phyloP scores from a whole-genome alignment of 495 filamentous ascomycete genomes.

The Hypomontagnella submonticulosa region DNA sequence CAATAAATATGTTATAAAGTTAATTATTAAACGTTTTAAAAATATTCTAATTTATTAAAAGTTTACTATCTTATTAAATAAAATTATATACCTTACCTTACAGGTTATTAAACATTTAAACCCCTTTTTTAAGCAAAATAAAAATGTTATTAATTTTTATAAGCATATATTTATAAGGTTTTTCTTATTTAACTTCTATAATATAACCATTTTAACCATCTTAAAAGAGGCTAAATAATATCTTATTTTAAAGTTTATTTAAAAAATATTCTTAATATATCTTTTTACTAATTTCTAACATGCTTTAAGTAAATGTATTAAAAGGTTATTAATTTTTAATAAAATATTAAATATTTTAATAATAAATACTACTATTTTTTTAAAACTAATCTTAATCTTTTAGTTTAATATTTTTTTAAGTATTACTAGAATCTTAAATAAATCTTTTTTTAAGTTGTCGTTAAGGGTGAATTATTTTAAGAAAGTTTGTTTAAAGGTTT shows the following conservation, averaged over 20 bases:
- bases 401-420: constrained; percentile 6
- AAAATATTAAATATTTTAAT: neutral
- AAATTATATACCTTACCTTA: neutral
- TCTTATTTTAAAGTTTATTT: constrained; percentile 1
- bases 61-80: constrained; percentile 6
- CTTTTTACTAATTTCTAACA: neutral
- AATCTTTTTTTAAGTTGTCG: neutral
- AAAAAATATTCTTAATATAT: neutral
- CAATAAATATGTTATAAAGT: neutral
- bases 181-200: constrained; percentile 1
- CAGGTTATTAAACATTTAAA: constrained; percentile 1
- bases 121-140: constrained; percentile 1
- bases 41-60: neutral
- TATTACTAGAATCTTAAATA: constrained; percentile 1
- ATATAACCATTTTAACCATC: neutral
- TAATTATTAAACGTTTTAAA: neutral
- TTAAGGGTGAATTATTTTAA: neutral
- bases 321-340: neutral
- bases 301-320: neutral
- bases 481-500: neutral
- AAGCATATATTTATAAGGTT: neutral
- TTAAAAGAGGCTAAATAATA: neutral
- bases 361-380: constrained; percentile 1
- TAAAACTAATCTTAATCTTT: neutral
- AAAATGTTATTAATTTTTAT: neutral